These are phyloP conservation scores for Alternaria dauci DNA, from an alignment of 2,329 filamentous ascomycete species.

Conservation along the genomic window DNA sequence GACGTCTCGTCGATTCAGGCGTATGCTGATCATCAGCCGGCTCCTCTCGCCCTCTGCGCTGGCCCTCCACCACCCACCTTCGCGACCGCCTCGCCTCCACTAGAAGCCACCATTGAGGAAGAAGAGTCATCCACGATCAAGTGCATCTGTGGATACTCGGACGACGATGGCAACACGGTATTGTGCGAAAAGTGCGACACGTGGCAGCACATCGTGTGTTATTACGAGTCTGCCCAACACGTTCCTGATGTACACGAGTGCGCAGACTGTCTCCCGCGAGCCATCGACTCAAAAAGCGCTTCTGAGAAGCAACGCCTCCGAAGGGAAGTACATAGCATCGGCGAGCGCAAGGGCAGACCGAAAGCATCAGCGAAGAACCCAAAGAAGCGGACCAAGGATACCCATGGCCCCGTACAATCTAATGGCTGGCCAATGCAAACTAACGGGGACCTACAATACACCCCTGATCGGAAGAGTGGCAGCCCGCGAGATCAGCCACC, in stretches of 20 bases:
- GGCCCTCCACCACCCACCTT: conserved; percentile 43
- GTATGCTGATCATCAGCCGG: conserved; percentile 55
- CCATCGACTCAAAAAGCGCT: conserved; percentile 76
- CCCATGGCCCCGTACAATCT: conserved; percentile 63
- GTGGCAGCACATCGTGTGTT: conserved; percentile 98
- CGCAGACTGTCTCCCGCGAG: conserved; percentile 83
- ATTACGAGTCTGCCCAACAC: conserved; percentile 79
- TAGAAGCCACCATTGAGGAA: conserved; percentile 61
- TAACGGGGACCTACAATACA: conserved; percentile 64
- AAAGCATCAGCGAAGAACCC: conserved; percentile 81
- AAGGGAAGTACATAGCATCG: conserved; percentile 65
- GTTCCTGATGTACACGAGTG: conserved; percentile 83
- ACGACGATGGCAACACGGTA: conserved; percentile 97
- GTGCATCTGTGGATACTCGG: conserved; percentile 92
- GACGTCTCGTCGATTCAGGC: conserved; percentile 53
- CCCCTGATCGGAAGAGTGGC: conserved; percentile 58
- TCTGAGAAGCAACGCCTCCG: conserved; percentile 73
- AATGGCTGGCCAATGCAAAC: conserved; percentile 70
- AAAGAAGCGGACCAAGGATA: conserved; percentile 86
- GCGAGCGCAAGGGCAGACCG: conserved; percentile 72
- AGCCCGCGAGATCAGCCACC: conserved; percentile 64
- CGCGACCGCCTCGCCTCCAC: conserved; percentile 46
- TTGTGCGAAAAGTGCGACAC: conserved; percentile 95
- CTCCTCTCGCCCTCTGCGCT: conserved; percentile 45
- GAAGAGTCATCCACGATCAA: conserved; percentile 95